A percentile compares a stretch with the other conserved stretches of the same genome.
These are phyloP conservation scores for Emmonsia crescens DNA, from an alignment of 2,329 filamentous ascomycete genomes.

Conservation along the genomic window DNA sequence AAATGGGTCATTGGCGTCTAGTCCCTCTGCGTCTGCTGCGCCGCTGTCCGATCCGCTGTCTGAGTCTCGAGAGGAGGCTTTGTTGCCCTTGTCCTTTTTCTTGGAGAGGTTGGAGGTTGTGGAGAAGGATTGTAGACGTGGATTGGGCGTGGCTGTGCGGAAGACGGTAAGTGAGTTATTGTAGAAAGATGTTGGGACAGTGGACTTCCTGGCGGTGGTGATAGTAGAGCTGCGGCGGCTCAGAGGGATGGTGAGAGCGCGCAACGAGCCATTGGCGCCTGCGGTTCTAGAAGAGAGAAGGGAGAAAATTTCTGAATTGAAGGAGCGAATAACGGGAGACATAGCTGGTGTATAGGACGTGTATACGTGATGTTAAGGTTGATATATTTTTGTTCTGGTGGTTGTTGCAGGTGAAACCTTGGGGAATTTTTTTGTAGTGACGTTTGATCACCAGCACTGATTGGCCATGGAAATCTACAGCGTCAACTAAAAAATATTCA, in stretches of 20 bases:
- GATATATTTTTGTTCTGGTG: background rate
- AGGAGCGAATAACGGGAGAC: slow-evolving; percentile 2
- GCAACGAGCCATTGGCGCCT: background rate
- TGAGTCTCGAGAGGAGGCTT: slow-evolving; percentile 21
- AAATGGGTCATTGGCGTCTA: slow-evolving; percentile 42
- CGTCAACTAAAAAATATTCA: too few relatives aligned
- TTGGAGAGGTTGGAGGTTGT: slow-evolving; percentile 35
- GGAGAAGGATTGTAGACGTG: slow-evolving; percentile 26
- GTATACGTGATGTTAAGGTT: background rate
- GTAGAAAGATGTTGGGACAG: background rate
- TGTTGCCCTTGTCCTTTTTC: slow-evolving; percentile 37
- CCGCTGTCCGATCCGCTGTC: slow-evolving; percentile 22
- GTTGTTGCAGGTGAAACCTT: too few relatives aligned
- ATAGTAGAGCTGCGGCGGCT: background rate
- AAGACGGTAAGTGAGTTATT: background rate
- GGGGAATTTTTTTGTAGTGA: background rate
- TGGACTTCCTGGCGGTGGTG: background rate
- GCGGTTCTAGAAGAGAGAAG: background rate
- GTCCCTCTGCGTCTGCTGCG: slow-evolving; percentile 18
- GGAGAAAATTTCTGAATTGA: background rate
- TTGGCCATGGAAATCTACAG: too few relatives aligned
- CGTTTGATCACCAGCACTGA: background rate
- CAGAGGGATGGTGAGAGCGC: background rate
- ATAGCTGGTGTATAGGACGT: background rate
- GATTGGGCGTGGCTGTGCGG: background rate